Evolutionary conservation across 2,329 filamentous ascomycete species (phyloP), one percentile per base, ranked within the genome.

Genomic region (Aspergillus ustus): DNA sequence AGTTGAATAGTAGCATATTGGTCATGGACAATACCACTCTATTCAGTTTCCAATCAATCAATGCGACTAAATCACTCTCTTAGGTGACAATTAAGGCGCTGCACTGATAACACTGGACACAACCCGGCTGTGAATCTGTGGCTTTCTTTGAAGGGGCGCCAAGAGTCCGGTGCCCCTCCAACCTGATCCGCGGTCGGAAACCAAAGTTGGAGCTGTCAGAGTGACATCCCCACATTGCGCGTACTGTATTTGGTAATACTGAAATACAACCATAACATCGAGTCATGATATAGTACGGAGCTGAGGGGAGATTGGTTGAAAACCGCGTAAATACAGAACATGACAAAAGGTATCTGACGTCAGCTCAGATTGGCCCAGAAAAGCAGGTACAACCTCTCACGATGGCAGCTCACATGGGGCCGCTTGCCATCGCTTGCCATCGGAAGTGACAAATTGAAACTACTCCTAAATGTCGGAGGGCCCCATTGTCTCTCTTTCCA

Each of bases 351-450:
- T 52, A n/a, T 52, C 25, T 49, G 59, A 54, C 59, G 59, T 64
- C 59, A 62, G 40, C 29, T 52, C 4, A 19, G 22, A 61, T 61
- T 60, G 59, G 51, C 63, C 60, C 51, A 58, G 56, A 63, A 44
- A 62, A 63, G 63, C 63, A 67, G 57, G 65, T 66, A 63, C 60
- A 66, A 53, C 64, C 64, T 56, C 49, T 50, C 34, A 40, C 34
- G 34, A 40, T 40, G 34, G 46, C 50, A 45, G 52, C 45, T 60
- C 61, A 52, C 61, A 53, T 55, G 56, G 53, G 28, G 57, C 40
- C 72, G 73, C 73, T 75, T 75, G 70, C 49, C 70, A 52, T 71
- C 73, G 73, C 72, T 74, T 75, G 66, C 54, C 69, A 53, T 69
- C 73, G 73, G 72, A 49, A 58, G 65, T 73, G 67, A 73, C 70